A percentile compares a stretch with the other conserved stretches of the same genome.
phyloP scores from a whole-genome alignment of 2,329 filamentous ascomycete genomes.

The Fusarium cyanostomum region DNA sequence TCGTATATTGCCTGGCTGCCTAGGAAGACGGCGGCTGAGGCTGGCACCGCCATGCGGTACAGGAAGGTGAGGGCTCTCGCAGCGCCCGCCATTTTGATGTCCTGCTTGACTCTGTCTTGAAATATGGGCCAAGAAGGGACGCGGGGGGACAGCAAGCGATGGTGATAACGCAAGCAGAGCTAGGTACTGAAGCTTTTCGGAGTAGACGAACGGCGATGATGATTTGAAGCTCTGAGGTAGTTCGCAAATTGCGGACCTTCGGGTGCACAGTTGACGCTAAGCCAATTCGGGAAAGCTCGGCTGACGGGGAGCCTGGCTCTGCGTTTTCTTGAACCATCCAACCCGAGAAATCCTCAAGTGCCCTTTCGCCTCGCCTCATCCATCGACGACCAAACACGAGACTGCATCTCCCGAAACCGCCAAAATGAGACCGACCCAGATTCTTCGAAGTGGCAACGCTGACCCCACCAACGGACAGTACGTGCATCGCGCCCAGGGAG shows the following conservation, averaged over 20 bases:
- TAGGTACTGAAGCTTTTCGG: constrained; percentile 40
- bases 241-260: constrained; percentile 30
- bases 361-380: constrained; percentile 41
- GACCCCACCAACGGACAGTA: constrained; percentile 52
- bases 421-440: constrained; percentile 56
- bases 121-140: constrained; percentile 5
- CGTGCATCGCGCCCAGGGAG: constrained; percentile 34
- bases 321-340: constrained; percentile 41
- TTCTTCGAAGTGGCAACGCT: constrained; percentile 45
- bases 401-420: constrained; percentile 34
- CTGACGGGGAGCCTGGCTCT: constrained; percentile 41
- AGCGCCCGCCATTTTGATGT: constrained; percentile 60
- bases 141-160: constrained; percentile 8
- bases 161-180: constrained; percentile 21
- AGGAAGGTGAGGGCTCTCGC: constrained; percentile 67
- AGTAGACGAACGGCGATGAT: constrained; percentile 39
- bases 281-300: constrained; percentile 49
- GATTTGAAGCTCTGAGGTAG: constrained; percentile 42
- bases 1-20: constrained; percentile 90
- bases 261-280: constrained; percentile 43
- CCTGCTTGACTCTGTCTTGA: constrained; percentile 9
- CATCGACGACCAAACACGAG: constrained; percentile 39
- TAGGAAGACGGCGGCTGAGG: constrained; percentile 72
- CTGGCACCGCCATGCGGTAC: constrained; percentile 77
- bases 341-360: constrained; percentile 43